Evolutionary conservation across 2,329 filamentous ascomycete species (phyloP).

Genomic region (Nemania sp.): DNA sequence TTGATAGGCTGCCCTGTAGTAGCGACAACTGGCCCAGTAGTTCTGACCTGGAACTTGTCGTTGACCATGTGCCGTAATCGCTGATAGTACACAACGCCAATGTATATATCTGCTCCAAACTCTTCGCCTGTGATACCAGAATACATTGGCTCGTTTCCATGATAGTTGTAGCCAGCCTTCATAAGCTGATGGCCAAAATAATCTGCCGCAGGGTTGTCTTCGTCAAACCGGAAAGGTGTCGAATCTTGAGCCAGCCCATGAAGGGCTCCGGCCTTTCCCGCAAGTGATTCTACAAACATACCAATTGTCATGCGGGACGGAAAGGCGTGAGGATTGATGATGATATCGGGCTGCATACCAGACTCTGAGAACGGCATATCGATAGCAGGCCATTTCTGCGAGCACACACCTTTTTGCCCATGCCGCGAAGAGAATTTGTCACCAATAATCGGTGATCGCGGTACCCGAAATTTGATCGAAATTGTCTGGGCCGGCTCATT

Average conservation of each 20-base stretch:
- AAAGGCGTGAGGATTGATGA: constrained; percentile 99
- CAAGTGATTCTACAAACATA: constrained; percentile 97
- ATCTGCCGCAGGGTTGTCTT: constrained; percentile 87
- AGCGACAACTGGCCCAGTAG: constrained; percentile 87
- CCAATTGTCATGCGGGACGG: constrained; percentile 99
- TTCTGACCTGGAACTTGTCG: constrained; percentile 98
- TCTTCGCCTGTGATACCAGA: constrained; percentile 95
- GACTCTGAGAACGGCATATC: constrained; percentile 98
- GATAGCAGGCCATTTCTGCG: constrained; percentile 89
- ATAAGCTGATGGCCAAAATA: constrained; percentile 95
- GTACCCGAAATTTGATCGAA: constrained; percentile 90
- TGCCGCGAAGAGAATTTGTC: constrained; percentile 99
- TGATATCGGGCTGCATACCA: constrained; percentile 94
- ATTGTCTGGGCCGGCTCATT: constrained; percentile 83
- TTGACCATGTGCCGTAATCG: constrained; percentile 99
- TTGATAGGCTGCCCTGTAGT: constrained; percentile 97
- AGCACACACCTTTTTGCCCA: constrained; percentile 96
- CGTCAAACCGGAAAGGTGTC: constrained; percentile 92
- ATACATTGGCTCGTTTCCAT: constrained; percentile 99
- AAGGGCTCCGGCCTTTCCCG: constrained; percentile 90
- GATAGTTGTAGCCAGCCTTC: constrained; percentile 96
- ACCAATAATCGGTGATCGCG: constrained; percentile 87
- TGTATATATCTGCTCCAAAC: constrained; percentile 91
- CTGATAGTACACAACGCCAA: constrained; percentile 98
- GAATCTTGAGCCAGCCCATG: constrained; percentile 96